Base-by-base conservation (phyloP, 257 asterid species). In the Penstemon davidsonii region DNA sequence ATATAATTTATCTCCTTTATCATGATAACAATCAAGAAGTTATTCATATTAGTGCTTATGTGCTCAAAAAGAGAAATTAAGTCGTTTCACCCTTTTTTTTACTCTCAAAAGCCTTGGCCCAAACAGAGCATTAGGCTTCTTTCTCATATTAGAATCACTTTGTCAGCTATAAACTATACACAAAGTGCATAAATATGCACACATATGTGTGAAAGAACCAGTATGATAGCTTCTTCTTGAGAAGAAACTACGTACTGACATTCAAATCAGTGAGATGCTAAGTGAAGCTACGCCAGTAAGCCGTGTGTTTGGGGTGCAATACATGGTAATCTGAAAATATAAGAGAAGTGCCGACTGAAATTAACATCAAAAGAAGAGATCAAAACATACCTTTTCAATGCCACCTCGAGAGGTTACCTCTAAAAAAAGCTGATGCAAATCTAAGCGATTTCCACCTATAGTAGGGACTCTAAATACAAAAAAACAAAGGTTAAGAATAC, bases 341-440 rank as follows among this genome's bases (percentile, higher is more conserved):
- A 49, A 64, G 37, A 44, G 18, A 62, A 57, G 38, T 36, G 36
- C 71, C 55, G 8, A 38, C 39, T 7, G 39, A 44, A 62, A 45
- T 40, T n/a, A 18, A 33, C 19, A 39, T 60, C 19, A 39, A n/a
- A 19, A 50, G 38, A 44, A 61, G 54, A 57, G 64, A 69, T 62
- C 71, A 78, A 60, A 15, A 47, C 79, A 67, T 85, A 91, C 96
- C 88, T 91, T 90, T 76, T 88, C 92, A 74, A 94, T 83, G 69
- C 99, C 99, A 55, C 99, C 96, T 45, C 95, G 92, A 55, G 96
- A 78, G 56, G 97, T 88, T 73, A 88, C 99, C 85, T 91, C 96
- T 66, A 88, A 50, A 69, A 94, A 94, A 38, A 94, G 96, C 58
- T 75, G 90, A 69, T 91, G 96, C 42, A 94, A 78, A 87, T 91